Base-by-base conservation (phyloP, 306 rosid genomes). In the Ziziphus jujuba region DNA sequence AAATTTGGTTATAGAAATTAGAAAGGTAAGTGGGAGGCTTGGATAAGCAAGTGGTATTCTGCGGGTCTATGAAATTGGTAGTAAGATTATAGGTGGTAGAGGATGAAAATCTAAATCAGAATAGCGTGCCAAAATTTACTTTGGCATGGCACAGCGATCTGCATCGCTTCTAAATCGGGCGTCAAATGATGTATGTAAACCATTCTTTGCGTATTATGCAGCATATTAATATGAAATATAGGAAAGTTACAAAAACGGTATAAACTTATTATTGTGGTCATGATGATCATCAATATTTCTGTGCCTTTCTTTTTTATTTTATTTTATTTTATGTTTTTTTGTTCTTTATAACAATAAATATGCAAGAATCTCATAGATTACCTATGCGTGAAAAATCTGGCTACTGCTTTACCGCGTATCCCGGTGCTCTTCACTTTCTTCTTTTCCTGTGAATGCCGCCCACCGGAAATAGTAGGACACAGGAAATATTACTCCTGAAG, bases 331-430 rank as follows among this genome's bases (percentile, higher is more conserved):
- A n/a, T n/a, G n/a, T n/a, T n/a, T n/a, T n/a, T 35, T 40, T 31
- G 49, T 33, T 34, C n/a, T 47, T 28, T 51, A 5, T 10, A 21
- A 28, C 19, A 60, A 51, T 67, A 24, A 66, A 50, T 63, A 50
- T 66, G 43, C 64, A 20, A 57, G 60, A 48, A 57, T 74, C 61
- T 59, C 61, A n/a, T n/a, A 31, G 28, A 11, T 31, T 59, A 14
- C 35, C 56, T 21, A 9, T n/a, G n/a, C n/a, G 31, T 25, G 22
- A 28, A 34, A 50, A 64, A 31, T 73, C 67, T 50, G 60, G 66
- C n/a, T 50, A 5, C 56, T 28, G 14, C 38, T 3, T 62, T 50
- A 1, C 54, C 25, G 56, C 33, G 34, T 6, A 55, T 63, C 59
- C 19, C 66, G 56, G 53, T 52, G 6, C 8, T 22, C 36, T 59